A percentile compares a stretch with the other conserved stretches of the same genome.
Conservation (phyloP, 2,329 filamentous ascomycete genomes). For the Aspergillus fructus region DNA sequence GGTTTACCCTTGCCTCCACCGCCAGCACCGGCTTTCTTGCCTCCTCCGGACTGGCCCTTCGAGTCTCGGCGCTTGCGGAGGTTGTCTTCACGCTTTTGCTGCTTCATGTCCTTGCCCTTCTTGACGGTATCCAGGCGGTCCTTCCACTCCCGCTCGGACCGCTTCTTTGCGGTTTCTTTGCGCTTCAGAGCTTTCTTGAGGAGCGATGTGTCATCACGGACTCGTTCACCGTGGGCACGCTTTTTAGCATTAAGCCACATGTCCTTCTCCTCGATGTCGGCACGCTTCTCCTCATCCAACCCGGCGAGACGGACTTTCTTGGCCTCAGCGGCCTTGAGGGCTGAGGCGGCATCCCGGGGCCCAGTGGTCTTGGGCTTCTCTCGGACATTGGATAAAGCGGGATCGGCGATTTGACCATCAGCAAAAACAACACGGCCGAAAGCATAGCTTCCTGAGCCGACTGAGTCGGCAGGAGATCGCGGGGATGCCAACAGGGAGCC, state of each 20-base stretch:
- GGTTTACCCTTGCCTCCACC: conserved; percentile 51
- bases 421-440: conserved; percentile 91
- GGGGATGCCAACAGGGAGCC: conserved; percentile 58
- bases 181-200: conserved; percentile 95
- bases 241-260: conserved; percentile 89
- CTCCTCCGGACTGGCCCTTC: conserved; percentile 58
- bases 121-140: conserved; percentile 71
- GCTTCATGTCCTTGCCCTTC: conserved; percentile 73
- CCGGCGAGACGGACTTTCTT: conserved; percentile 76
- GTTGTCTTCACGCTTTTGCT: conserved; percentile 80
- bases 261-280: conserved; percentile 90
- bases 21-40: conserved; percentile 42
- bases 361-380: conserved; percentile 75
- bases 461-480: conserved; percentile 48
- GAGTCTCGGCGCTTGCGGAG: conserved; percentile 72
- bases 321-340: conserved; percentile 80
- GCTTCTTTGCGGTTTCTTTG: conserved; percentile 84
- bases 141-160: conserved; percentile 86
- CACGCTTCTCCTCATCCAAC: conserved; percentile 76
- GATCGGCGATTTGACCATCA: conserved; percentile 77
- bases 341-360: conserved; percentile 78
- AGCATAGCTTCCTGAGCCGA: conserved; percentile 63
- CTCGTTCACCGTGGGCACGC: conserved; percentile 82
- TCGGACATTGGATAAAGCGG: conserved; percentile 62
- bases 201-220: conserved; percentile 79